Evolutionary conservation across 768 basidiomycete species (phyloP), one percentile per base, ranked within the genome.

Genomic region (Termitomyces heimii): DNA sequence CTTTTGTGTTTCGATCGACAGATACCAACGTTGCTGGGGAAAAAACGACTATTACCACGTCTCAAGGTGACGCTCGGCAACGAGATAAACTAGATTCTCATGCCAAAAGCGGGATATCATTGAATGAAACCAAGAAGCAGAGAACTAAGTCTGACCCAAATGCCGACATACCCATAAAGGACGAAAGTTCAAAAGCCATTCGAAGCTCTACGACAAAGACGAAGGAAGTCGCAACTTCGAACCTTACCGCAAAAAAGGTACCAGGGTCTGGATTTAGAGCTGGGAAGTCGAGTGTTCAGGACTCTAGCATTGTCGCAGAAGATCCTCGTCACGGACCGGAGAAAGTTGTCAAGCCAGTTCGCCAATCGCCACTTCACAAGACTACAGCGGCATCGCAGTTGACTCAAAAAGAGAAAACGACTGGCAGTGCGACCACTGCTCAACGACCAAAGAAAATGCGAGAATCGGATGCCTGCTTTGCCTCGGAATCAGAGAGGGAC

Each of bases 261-360:
- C 81, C 81, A 29, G 81, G 82, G 0, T 82, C 82, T 4, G 81
- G 80, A 3, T 81, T 73, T 62, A 73, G 71, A 57, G 71, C 68
- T 6, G 74, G 74, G 28, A 71, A 71, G 54, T 51, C 70, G n/a
- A 62, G 67, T 0, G 65, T 70, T 43, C 71, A 62, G 42, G 50
- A 65, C 48, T 20, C 55, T 5, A 42, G 20, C 48, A 42, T 45
- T 35, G 28, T 46, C 22, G 9, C 56, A 3, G 51, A 56, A 12
- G 58, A 8, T 44, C 34, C 62, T 13, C 54, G 40, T 16, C 54
- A 37, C 56, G 54, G 51, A 59, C 58, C 39, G 61, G 49, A 68
- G 53, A 56, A 65, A 57, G 50, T 63, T 61, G 29, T 60, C 73
- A 10, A 60, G 65, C 10, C 45, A 69, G 2, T 42, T 24, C 60